Evolutionary conservation across 345 rosid genomes (phyloP), one percentile per base, ranked within the genome.

Genomic region (Pistacia atlantica): DNA sequence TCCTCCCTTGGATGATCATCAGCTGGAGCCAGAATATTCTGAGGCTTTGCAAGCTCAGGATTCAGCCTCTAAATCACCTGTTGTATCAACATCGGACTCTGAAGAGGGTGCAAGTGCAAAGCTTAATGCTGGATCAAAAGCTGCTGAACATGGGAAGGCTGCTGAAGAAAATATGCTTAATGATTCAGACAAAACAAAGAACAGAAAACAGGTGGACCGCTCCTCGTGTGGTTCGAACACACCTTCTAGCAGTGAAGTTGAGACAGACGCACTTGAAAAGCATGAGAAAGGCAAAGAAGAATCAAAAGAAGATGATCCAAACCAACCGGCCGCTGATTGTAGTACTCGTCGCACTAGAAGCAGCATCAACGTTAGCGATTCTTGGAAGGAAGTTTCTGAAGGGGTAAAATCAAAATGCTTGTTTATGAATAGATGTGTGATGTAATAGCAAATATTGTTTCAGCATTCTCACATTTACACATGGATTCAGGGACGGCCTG

Each of bases 151-250:
- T 65, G 88, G 82, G 82, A 80, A 86, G 80, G 82, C 81, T 42
- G 48, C 81, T 18, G 76, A 77, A 51, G 89, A 80, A 81, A 84
- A 85, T 63, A 90, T 87, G 86, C 80, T 78, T 69, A 81, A 83
- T 54, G 94, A 90, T 61, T 70, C 80, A 31, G 84, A 85, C 85
- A 82, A 85, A 85, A 76, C 86, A 28, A 87, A 87, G 73, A 84
- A 49, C 75, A 86, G 90, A 78, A 95, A 93, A 67, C 98, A 82
- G 79, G 88, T 89, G 70, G 92, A 93, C 60, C 88, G 97, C n/a
- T 95, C 99, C 80, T 95, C 99, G 0, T 90, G 99, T 80, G 98
- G 94, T 59, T 95, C 99, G 62, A 93, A 95, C 84, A 90, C 97
- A 45, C 76, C 95, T 12, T 92, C 97, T 20, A 89, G 96, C 84